Conservation (phyloP, 495 filamentous ascomycete genomes). For the Penicillium atrosanguineum region DNA sequence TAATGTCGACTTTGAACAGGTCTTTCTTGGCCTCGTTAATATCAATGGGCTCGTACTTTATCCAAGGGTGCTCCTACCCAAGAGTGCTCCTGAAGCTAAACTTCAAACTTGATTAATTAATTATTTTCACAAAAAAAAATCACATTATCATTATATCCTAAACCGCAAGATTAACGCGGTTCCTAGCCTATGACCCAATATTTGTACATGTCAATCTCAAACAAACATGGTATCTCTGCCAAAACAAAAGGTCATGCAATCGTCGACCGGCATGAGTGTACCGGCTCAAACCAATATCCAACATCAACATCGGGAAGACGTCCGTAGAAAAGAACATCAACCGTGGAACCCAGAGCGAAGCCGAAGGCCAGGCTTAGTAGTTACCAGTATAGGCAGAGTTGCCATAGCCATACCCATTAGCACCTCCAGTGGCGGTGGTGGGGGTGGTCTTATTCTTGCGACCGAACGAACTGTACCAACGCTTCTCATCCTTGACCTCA, state of each 20-base stretch:
- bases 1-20: background rate
- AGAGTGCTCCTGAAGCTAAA: no score
- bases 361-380: constrained; percentile 16
- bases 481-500: constrained; percentile 25
- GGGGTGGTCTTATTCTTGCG: constrained; percentile 26
- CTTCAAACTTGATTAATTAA: background rate
- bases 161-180: background rate
- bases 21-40: no score
- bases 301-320: background rate
- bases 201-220: constrained; percentile 17
- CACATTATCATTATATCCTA: background rate
- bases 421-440: constrained; percentile 7
- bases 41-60: no score
- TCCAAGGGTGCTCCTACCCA: no score
- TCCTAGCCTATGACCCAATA: constrained; percentile 4
- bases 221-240: constrained; percentile 27
- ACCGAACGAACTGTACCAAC: constrained; percentile 20
- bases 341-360: background rate
- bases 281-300: background rate
- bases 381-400: constrained; percentile 41
- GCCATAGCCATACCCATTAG: constrained; percentile 31
- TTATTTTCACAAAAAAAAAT: background rate
- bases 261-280: constrained; percentile 12
- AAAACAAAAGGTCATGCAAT: constrained; percentile 22
- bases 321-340: background rate